Evolutionary conservation across 495 filamentous ascomycete species (phyloP).

Genomic region (Penicillium nucicola): DNA sequence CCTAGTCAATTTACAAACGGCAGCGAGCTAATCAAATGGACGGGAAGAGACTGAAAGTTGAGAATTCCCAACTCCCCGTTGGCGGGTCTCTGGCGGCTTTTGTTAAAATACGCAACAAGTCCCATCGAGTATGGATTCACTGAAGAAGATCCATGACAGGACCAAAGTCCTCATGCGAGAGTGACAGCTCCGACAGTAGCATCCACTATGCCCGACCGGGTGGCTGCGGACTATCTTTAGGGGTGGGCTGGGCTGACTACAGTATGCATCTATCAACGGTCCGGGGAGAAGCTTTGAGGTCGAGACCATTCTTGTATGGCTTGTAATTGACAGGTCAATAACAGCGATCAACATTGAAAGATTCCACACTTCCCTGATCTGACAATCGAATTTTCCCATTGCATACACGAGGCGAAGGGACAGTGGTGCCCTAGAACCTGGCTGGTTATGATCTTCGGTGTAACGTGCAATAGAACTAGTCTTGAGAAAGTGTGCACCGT

Average conservation of each 20-base stretch:
- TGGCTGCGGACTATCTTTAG: slow-evolving; percentile 1
- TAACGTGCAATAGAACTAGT: neutral
- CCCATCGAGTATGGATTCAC: neutral
- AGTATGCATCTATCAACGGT: neutral
- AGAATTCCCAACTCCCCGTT: neutral
- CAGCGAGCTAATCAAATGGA: neutral
- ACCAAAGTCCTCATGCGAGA: neutral
- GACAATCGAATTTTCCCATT: slow-evolving; percentile 4
- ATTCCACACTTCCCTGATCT: slow-evolving; percentile 3
- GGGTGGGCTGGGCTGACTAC: neutral
- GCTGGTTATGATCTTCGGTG: neutral
- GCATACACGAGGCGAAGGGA: slow-evolving; percentile 5
- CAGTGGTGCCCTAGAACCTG: neutral
- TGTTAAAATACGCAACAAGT: neutral
- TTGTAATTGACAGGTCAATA: slow-evolving; percentile 3
- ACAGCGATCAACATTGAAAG: neutral
- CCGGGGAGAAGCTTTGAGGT: neutral
- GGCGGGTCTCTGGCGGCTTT: neutral
- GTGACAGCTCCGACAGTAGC: neutral
- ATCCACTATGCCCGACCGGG: slow-evolving; percentile 3
- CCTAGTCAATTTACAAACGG: slow-evolving; percentile 23
- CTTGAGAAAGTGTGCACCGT: neutral
- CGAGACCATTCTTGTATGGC: neutral
- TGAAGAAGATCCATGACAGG: slow-evolving; percentile 3
- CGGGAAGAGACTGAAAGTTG: neutral